These are phyloP conservation scores for Phytopythium cucurbitacearum DNA, from an alignment of 352 stramenopile genomes.

Conservation along the genomic window DNA sequence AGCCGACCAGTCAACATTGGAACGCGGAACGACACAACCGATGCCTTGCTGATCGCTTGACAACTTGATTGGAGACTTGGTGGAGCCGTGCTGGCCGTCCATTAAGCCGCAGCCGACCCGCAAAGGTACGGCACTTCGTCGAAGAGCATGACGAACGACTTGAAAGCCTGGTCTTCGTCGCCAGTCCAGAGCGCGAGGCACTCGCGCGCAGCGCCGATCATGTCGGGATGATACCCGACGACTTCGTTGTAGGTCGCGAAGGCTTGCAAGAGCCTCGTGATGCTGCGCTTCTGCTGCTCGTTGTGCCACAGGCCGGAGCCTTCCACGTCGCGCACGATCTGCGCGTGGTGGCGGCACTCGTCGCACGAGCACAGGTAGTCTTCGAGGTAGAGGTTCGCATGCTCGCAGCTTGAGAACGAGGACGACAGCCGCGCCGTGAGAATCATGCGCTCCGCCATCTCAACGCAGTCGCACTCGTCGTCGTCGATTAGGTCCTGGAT, in stretches of 20 bases:
- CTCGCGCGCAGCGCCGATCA: slow-evolving; percentile 48
- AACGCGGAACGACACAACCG: not conserved
- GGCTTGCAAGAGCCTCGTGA: slow-evolving; percentile 51
- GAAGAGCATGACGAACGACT: slow-evolving; percentile 53
- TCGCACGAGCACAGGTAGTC: slow-evolving; percentile 65
- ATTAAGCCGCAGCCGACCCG: not conserved
- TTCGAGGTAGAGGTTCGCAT: slow-evolving; percentile 30
- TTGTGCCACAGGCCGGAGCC: slow-evolving; percentile 20
- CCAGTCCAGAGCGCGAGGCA: slow-evolving; percentile 54
- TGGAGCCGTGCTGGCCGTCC: not conserved
- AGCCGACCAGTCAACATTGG: not conserved
- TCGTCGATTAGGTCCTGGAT: slow-evolving; percentile 1
- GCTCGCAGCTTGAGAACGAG: slow-evolving; percentile 7
- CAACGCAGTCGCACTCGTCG: slow-evolving; percentile 26
- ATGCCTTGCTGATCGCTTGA: not conserved
- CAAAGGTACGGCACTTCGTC: slow-evolving; percentile 47
- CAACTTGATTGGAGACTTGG: not conserved
- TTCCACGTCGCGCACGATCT: slow-evolving; percentile 43
- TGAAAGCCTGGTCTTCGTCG: slow-evolving; percentile 61
- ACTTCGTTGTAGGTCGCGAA: slow-evolving; percentile 76
- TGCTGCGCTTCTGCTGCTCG: slow-evolving; percentile 24
- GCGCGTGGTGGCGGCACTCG: slow-evolving; percentile 53
- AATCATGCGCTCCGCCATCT: slow-evolving; percentile 22
- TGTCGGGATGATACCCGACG: slow-evolving; percentile 41
- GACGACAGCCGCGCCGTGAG: slow-evolving; percentile 13